Evolutionary conservation across 208 protist genomes (phyloP), one percentile per base, ranked within the genome.

Genomic region (Trypanosoma caninum): DNA sequence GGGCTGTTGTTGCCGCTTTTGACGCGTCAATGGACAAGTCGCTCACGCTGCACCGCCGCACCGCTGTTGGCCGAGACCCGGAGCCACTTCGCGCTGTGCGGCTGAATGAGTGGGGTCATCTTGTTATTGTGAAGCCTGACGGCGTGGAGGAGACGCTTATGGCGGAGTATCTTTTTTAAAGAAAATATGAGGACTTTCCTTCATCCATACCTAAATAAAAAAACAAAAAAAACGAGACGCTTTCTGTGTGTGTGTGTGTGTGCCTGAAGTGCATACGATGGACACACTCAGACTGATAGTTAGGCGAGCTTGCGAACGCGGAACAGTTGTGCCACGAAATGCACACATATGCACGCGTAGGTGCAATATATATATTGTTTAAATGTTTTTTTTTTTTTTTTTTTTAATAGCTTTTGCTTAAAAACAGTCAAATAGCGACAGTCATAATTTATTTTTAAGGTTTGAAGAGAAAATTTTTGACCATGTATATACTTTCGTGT

Each of bases 111-210:
- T 87, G 76, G 77, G 83, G 83, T 3, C 77, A 85, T 42, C 67
- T 91, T 40, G 71, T 30, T 4, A 78, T 91, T 33, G 58, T 64
- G 40, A 59, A 72, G 46, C 47, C 61, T 13, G 59, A 80, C 40
- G 76, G 78, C 20, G 44, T 46, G 6, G 67, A 79, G 41, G 78
- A 85, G 28, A 74, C 59, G 4, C 72, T 90, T 9, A 33, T 61
- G 0, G 75, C 83, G 11, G 83, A 90, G 3, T 90, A 90, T 56
- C 63, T 90, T 4, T 86, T 84, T 59, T 90, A 81, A 70, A 27
- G 8, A 20, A 50, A 22, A 23, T 4, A 59, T 42, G 23, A 0
- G 16, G 40, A 30, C 41, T 34, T 20, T 27, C 28, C 8, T 37
- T 25, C 3, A n/a, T 53, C 8, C 9, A 37, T 40, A 18, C 8